Conservation (phyloP, 2,329 filamentous ascomycete genomes). For the Alternaria rosae region DNA sequence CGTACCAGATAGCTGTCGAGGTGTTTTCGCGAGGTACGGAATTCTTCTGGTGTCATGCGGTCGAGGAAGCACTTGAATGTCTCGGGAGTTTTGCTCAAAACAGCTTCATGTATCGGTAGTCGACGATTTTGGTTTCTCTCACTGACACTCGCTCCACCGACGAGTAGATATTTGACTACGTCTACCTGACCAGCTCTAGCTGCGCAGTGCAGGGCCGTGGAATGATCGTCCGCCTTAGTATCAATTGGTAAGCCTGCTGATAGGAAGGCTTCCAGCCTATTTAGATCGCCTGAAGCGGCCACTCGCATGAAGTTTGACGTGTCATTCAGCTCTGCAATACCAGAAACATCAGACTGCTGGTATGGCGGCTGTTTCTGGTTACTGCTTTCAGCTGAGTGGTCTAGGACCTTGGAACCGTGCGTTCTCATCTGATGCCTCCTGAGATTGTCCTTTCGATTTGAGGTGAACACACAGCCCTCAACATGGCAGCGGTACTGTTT, state of each 20-base stretch:
- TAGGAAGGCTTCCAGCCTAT: neutral
- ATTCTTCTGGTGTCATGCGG: neutral
- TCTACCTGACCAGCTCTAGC: conserved; percentile 6
- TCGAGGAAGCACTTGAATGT: neutral
- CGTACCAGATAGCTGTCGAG: neutral
- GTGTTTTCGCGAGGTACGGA: no score
- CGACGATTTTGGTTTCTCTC: neutral
- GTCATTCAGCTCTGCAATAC: neutral
- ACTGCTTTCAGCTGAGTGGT: no score
- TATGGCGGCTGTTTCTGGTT: no score
- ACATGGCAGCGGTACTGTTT: neutral
- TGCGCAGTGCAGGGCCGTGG: conserved; percentile 21
- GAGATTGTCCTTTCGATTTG: conserved; percentile 18
- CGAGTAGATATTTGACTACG: conserved; percentile 1
- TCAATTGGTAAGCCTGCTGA: neutral
- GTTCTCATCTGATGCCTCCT: neutral
- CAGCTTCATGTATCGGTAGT: conserved; percentile 10
- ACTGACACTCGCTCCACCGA: neutral
- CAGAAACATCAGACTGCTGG: no score
- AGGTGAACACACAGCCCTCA: neutral
- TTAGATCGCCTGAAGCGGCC: conserved; percentile 8
- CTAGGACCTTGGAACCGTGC: neutral
- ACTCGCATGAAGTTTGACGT: conserved; percentile 4
- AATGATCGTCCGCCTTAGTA: conserved; percentile 5
- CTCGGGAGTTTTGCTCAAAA: neutral